phyloP scores from a whole-genome alignment of 2,329 filamentous ascomycete species.

The Alternaria incomplexa region DNA sequence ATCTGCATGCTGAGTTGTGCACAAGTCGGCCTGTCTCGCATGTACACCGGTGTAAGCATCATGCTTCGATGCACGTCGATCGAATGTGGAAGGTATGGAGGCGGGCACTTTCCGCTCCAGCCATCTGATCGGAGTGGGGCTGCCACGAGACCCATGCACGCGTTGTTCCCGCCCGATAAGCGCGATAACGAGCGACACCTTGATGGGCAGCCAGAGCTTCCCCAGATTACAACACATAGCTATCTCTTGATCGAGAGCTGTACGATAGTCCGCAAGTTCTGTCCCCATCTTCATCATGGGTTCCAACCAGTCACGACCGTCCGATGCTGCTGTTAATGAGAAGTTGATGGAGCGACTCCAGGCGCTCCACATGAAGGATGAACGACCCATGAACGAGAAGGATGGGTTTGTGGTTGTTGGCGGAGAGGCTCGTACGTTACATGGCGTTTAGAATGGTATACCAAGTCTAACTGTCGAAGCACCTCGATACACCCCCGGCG shows the following conservation, averaged over 20 bases:
- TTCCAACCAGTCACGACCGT: conserved; percentile 41
- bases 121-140: conserved; percentile 15
- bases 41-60: neutral
- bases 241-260: neutral
- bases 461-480: conserved; percentile 17
- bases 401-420: conserved; percentile 63
- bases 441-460: neutral
- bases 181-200: conserved; percentile 22
- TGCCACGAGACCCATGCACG: conserved; percentile 27
- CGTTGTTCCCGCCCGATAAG: conserved; percentile 20
- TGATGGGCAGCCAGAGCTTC: conserved; percentile 14
- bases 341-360: conserved; percentile 51
- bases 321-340: conserved; percentile 46
- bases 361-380: conserved; percentile 54
- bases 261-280: neutral
- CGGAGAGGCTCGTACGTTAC: conserved; percentile 49
- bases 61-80: neutral
- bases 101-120: neutral
- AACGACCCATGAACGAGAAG: conserved; percentile 51
- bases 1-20: neutral
- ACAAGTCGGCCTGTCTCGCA: neutral
- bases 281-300: conserved; percentile 35
- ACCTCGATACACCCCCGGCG: conserved; percentile 33
- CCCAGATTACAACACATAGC: conserved; percentile 4
- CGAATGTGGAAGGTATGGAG: conserved; percentile 1